phyloP scores from a whole-genome alignment of 306 rosid species.

The Pachyrhizus erosus region DNA sequence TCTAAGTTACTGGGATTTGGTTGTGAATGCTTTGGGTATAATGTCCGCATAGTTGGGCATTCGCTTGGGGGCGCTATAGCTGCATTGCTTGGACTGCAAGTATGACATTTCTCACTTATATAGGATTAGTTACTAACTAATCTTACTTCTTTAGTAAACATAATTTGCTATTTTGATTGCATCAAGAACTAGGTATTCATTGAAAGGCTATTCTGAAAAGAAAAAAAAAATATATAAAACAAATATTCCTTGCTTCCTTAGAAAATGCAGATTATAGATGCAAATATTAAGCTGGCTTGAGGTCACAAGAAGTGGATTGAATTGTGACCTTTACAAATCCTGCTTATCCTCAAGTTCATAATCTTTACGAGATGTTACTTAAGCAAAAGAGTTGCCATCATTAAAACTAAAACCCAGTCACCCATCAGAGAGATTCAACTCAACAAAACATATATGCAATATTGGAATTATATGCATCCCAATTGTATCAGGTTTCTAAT shows the following conservation, averaged over 20 bases:
- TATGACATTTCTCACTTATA: slow-evolving; percentile 55
- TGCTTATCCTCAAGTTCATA: background rate
- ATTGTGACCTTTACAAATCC: background rate
- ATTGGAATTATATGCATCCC: background rate
- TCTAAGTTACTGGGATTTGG: slow-evolving; percentile 85
- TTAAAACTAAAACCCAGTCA: background rate
- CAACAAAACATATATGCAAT: background rate
- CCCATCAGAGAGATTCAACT: background rate
- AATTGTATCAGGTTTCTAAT: background rate
- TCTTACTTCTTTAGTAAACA: slow-evolving; percentile 25
- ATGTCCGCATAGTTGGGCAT: slow-evolving; percentile 87
- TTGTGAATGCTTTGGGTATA: slow-evolving; percentile 85
- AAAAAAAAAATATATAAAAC: background rate
- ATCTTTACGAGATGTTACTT: background rate
- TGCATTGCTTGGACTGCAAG: slow-evolving; percentile 82
- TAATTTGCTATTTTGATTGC: slow-evolving; percentile 33
- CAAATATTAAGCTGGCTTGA: background rate
- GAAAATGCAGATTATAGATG: background rate
- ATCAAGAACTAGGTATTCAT: slow-evolving; percentile 22
- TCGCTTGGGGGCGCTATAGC: slow-evolving; percentile 95
- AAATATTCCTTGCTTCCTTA: slow-evolving; percentile 23
- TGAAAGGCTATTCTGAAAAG: background rate
- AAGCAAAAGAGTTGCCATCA: background rate
- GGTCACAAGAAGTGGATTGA: background rate
- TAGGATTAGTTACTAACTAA: slow-evolving; percentile 21